Evolutionary conservation across 2,329 filamentous ascomycete species (phyloP).

Genomic region (Chaetomium globosum): DNA sequence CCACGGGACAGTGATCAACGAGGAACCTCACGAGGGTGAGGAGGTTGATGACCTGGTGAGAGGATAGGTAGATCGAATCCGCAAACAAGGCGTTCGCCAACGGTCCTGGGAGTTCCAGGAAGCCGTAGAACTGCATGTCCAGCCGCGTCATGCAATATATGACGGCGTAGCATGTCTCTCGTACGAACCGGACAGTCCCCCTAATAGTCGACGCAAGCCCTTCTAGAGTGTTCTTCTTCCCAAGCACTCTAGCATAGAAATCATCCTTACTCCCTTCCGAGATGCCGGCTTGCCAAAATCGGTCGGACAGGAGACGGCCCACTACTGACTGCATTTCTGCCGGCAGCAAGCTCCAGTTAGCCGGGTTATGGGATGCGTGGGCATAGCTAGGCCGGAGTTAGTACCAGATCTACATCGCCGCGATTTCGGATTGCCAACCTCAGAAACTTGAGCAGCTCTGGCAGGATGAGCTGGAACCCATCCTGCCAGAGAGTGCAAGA

Average conservation of each 20-base stretch:
- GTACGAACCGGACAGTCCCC: conserved; percentile 82
- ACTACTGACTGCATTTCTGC: conserved; percentile 76
- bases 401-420: background rate
- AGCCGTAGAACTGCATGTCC: conserved; percentile 87
- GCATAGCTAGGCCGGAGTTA: conserved; percentile 64
- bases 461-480: conserved; percentile 78
- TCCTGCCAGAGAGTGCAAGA: conserved; percentile 84
- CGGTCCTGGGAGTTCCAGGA: conserved; percentile 77
- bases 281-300: conserved; percentile 98
- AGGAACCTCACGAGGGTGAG: conserved; percentile 85
- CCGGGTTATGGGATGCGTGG: conserved; percentile 85
- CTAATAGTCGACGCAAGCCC: conserved; percentile 92
- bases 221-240: conserved; percentile 86
- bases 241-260: conserved; percentile 88
- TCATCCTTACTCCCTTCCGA: conserved; percentile 94
- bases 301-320: conserved; percentile 81
- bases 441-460: conserved; percentile 80
- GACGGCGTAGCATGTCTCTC: conserved; percentile 92
- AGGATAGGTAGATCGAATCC: conserved; percentile 79
- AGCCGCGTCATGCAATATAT: conserved; percentile 90
- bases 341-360: conserved; percentile 79
- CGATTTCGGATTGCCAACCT: conserved; percentile 51
- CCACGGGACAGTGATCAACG: conserved; percentile 87
- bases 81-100: conserved; percentile 82
- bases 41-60: conserved; percentile 92